phyloP scores from a whole-genome alignment of 1,139 yeast species.

The Scheffersomyces insectosa region DNA sequence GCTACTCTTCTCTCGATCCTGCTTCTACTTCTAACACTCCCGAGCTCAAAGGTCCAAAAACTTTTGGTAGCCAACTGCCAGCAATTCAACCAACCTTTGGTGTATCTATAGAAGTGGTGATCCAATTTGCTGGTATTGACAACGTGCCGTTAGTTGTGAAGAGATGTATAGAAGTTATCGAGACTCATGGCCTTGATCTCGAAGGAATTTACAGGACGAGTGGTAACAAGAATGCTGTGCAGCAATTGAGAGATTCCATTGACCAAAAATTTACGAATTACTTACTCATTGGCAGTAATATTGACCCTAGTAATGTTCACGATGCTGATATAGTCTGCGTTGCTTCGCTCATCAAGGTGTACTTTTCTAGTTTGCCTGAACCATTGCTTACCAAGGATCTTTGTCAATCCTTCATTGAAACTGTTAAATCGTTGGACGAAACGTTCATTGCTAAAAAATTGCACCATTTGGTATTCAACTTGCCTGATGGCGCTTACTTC shows the following conservation, averaged over 20 bases:
- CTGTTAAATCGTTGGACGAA: constrained; percentile 60
- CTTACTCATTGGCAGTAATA: constrained; percentile 43
- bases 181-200: constrained; percentile 74
- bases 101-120: constrained; percentile 69
- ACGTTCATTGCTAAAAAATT: constrained; percentile 67
- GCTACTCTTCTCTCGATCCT: constrained; percentile 40
- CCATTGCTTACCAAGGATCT: constrained; percentile 63
- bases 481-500: constrained; percentile 95
- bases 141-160: constrained; percentile 91
- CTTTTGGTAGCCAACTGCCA: constrained; percentile 26
- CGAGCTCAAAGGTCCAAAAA: constrained; percentile 44
- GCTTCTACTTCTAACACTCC: constrained; percentile 25
- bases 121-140: constrained; percentile 78
- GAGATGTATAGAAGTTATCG: constrained; percentile 85
- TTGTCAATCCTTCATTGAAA: constrained; percentile 62
- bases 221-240: constrained; percentile 75
- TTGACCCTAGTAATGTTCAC: constrained; percentile 44
- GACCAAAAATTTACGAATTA: constrained; percentile 76
- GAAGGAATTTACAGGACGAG: constrained; percentile 90
- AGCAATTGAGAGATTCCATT: constrained; percentile 68
- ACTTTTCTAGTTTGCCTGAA: constrained; percentile 69
- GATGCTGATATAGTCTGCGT: constrained; percentile 76
- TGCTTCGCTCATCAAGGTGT: constrained; percentile 69
- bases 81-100: constrained; percentile 70
- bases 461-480: constrained; percentile 82